Conservation (phyloP, 129 eudicot genomes). For the Sambucus nigra region DNA sequence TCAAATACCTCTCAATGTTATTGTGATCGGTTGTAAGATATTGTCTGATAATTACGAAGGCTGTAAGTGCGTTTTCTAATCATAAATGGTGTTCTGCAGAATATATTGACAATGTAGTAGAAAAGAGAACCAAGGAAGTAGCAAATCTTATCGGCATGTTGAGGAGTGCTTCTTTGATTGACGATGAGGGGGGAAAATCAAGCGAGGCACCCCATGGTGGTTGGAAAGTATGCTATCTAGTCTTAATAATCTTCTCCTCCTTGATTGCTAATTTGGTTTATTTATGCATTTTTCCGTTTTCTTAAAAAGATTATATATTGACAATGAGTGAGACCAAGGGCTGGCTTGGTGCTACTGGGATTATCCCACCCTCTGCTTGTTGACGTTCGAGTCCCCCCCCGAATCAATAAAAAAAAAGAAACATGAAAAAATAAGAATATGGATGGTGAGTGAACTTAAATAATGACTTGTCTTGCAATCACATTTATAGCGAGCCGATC, state of each 20-base stretch:
- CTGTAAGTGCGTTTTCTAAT: neutral
- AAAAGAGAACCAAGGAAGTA: slow-evolving; percentile 58
- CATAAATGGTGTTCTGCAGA: slow-evolving; percentile 28
- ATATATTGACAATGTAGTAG: slow-evolving; percentile 34
- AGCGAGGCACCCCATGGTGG: slow-evolving; percentile 34
- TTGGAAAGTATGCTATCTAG: slow-evolving; percentile 65
- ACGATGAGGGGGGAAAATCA: slow-evolving; percentile 20
- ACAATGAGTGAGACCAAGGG: no score
- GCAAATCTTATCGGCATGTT: slow-evolving; percentile 60
- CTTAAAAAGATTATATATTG: no score
- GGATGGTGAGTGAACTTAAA: no score
- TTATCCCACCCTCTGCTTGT: no score
- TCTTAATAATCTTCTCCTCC: neutral
- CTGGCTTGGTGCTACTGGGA: no score
- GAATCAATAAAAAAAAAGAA: no score
- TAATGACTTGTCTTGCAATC: no score
- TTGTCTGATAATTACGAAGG: slow-evolving; percentile 2
- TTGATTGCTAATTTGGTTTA: neutral
- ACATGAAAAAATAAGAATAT: no score
- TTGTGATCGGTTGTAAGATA: neutral
- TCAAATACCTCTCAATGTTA: neutral
- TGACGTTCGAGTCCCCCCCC: no score
- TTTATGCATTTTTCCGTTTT: no score
- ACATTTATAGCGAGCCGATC: no score
- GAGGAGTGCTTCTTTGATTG: slow-evolving; percentile 65